A percentile compares a stretch with the other conserved stretches of the same genome.
Conservation (phyloP, 2,329 filamentous ascomycete species). For the Hypoxylon sp. region DNA sequence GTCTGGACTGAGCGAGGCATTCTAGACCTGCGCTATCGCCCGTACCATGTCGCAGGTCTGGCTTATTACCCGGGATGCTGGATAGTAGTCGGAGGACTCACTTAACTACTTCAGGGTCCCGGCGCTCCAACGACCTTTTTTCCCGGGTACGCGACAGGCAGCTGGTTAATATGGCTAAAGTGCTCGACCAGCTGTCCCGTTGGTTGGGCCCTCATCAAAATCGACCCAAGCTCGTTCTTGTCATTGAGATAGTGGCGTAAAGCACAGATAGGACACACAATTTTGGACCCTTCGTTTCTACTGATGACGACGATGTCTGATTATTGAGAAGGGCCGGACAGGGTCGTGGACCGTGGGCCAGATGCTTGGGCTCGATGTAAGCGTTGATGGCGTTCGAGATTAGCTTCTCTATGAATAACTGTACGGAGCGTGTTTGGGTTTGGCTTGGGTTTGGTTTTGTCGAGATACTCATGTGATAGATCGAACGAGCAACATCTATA, state of each 20-base stretch:
- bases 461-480: constrained; percentile 25
- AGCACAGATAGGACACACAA: background rate
- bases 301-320: constrained; percentile 20
- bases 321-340: constrained; percentile 34
- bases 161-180: constrained; percentile 48
- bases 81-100: constrained; percentile 42
- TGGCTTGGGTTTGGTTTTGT: background rate
- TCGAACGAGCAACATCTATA: constrained; percentile 40
- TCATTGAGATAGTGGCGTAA: constrained; percentile 31
- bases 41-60: constrained; percentile 24
- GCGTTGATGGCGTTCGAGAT: constrained; percentile 38
- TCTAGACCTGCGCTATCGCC: constrained; percentile 45
- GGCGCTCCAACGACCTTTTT: constrained; percentile 36
- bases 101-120: constrained; percentile 38
- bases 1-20: constrained; percentile 50
- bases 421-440: constrained; percentile 3
- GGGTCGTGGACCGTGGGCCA: constrained; percentile 31
- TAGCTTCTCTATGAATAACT: constrained; percentile 17
- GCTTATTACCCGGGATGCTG: constrained; percentile 47
- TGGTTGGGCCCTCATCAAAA: constrained; percentile 7
- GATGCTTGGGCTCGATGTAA: constrained; percentile 20
- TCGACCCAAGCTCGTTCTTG: background rate
- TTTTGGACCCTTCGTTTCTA: constrained; percentile 1
- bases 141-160: constrained; percentile 34
- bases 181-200: constrained; percentile 16